A percentile compares a stretch with the other conserved stretches of the same genome.
These are phyloP conservation scores for Saturnispora halmiae DNA, from an alignment of 805 yeast genomes.

Conservation along the genomic window DNA sequence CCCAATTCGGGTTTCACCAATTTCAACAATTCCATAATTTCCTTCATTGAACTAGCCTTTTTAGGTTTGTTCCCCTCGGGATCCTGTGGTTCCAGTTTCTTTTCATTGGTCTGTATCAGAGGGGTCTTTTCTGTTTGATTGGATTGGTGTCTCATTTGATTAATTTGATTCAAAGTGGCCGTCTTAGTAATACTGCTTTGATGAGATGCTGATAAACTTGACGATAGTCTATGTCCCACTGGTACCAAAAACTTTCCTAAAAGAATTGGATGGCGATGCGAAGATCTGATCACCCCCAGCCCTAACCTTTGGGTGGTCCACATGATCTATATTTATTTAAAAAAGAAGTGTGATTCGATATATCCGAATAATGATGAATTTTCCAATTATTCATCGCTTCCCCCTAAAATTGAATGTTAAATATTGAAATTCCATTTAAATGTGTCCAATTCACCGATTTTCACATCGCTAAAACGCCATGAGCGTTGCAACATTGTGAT, in stretches of 20 bases:
- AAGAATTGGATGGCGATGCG: neutral
- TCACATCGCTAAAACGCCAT: neutral
- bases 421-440: neutral
- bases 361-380: slow-evolving; percentile 2
- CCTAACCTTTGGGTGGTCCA: slow-evolving; percentile 4
- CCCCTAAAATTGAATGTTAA: too few species aligned
- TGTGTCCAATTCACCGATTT: neutral
- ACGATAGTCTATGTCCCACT: neutral
- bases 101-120: neutral
- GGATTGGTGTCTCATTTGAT: slow-evolving; percentile 6
- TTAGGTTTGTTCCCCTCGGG: slow-evolving; percentile 2
- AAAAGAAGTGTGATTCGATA: slow-evolving; percentile 5
- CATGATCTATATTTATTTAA: slow-evolving; percentile 3
- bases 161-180: neutral
- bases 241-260: neutral
- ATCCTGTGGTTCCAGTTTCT: neutral
- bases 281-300: neutral
- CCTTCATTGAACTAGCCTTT: slow-evolving; percentile 25
- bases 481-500: too few species aligned
- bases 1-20: slow-evolving; percentile 51
- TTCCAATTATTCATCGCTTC: neutral
- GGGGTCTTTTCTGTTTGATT: neutral
- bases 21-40: slow-evolving; percentile 39
- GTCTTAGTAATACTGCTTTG: neutral
- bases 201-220: neutral